phyloP scores from a whole-genome alignment of 2,329 filamentous ascomycete genomes.

The Aspergillus melleus region DNA sequence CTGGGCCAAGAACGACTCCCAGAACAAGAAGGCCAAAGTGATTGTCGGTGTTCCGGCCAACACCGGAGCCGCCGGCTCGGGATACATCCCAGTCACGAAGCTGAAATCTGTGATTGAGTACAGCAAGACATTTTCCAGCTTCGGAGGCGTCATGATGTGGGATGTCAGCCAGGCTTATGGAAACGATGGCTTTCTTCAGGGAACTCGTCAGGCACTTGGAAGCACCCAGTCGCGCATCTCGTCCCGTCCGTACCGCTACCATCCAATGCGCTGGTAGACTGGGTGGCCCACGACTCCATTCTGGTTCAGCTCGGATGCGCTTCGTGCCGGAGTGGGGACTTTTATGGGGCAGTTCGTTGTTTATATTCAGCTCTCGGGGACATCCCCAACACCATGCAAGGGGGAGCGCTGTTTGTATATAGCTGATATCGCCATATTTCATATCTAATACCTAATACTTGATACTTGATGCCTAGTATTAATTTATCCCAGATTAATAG shows the following conservation, averaged over 20 bases:
- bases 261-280: not conserved
- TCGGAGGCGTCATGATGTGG: conserved; percentile 71
- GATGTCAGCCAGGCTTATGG: conserved; percentile 62
- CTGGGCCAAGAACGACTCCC: conserved; percentile 60
- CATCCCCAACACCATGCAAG: not conserved
- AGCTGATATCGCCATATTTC: not conserved
- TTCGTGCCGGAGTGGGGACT: not conserved
- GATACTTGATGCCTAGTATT: no score
- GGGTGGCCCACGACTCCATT: not conserved
- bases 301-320: no score
- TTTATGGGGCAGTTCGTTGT: not conserved
- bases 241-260: not conserved
- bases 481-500: no score
- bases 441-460: not conserved
- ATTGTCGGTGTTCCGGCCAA: conserved; percentile 62
- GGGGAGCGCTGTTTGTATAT: not conserved
- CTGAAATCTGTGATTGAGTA: conserved; percentile 56
- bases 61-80: conserved; percentile 53
- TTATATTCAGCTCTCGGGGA: not conserved
- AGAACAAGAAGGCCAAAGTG: conserved; percentile 62
- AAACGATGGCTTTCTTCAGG: conserved; percentile 58
- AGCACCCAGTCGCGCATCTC: not conserved
- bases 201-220: conserved; percentile 41
- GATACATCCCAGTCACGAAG: conserved; percentile 53
- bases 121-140: conserved; percentile 56